These are phyloP conservation scores for Jaenimonas drosophilae DNA, from an alignment of 208 protist species.

Conservation along the genomic window DNA sequence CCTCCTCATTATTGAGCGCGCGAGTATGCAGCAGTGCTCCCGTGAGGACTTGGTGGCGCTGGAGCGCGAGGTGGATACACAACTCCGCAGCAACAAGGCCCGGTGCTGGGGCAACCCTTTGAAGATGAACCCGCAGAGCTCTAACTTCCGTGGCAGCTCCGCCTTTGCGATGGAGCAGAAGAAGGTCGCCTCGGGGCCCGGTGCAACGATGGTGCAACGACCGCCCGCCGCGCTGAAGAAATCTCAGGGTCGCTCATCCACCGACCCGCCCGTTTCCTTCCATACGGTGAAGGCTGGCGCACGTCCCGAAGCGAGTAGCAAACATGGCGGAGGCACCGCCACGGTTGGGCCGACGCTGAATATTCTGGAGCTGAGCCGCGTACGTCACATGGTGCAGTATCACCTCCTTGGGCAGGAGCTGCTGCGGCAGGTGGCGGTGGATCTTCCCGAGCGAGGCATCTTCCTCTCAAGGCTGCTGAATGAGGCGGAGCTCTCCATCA, in stretches of 20 bases:
- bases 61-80: conserved; percentile 19
- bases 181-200: neutral
- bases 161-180: neutral
- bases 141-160: conserved; percentile 9
- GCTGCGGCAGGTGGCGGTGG: conserved; percentile 44
- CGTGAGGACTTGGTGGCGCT: conserved; percentile 23
- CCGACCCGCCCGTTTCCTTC: neutral
- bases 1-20: conserved; percentile 27
- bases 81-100: conserved; percentile 9
- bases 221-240: neutral
- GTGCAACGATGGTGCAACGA: neutral
- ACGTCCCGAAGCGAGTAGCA: conserved; percentile 8
- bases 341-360: conserved; percentile 31
- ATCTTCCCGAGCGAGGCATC: conserved; percentile 52
- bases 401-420: conserved; percentile 37
- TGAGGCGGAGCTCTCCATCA: conserved; percentile 33
- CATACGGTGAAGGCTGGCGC: conserved; percentile 3
- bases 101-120: conserved; percentile 26
- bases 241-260: too few relatives aligned
- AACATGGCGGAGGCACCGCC: conserved; percentile 22
- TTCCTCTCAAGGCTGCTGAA: conserved; percentile 35
- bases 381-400: conserved; percentile 29
- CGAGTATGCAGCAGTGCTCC: conserved; percentile 15
- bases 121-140: conserved; percentile 8
- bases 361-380: conserved; percentile 28